Conservation (phyloP, 108 stramenopile genomes). For the Discostella stelligeroides region DNA sequence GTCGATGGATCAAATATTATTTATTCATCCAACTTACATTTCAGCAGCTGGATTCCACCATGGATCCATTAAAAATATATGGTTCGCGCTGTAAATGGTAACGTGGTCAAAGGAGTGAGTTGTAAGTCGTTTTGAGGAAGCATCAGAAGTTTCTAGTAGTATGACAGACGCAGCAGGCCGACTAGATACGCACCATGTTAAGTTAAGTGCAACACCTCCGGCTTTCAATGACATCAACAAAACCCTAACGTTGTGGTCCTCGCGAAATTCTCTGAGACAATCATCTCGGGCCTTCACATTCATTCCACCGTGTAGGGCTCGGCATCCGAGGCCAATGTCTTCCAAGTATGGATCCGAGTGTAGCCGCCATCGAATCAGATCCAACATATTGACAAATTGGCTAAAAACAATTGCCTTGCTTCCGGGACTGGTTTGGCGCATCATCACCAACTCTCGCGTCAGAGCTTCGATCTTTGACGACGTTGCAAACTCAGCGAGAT, state of each 20-base stretch:
- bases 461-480: conserved; percentile 97
- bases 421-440: conserved; percentile 88
- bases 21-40: conserved; percentile 48
- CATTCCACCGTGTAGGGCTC: conserved; percentile 92
- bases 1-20: too few relatives aligned
- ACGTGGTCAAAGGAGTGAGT: neutral
- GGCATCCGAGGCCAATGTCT: conserved; percentile 77
- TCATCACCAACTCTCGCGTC: conserved; percentile 86
- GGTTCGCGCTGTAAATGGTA: conserved; percentile 59
- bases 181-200: conserved; percentile 61
- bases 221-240: conserved; percentile 96
- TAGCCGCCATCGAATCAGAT: conserved; percentile 92
- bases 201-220: conserved; percentile 96
- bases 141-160: neutral
- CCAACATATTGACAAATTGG: conserved; percentile 98
- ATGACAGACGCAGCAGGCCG: too few relatives aligned
- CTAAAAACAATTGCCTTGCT: conserved; percentile 97
- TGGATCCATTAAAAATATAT: conserved; percentile 92
- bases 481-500: conserved; percentile 93
- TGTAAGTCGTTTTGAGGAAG: neutral
- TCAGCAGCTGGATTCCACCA: conserved; percentile 92
- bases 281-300: conserved; percentile 88
- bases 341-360: conserved; percentile 83
- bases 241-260: conserved; percentile 85
- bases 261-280: conserved; percentile 82